Base-by-base conservation (phyloP, 164 flowering plant genomes). In the Piper betle region DNA sequence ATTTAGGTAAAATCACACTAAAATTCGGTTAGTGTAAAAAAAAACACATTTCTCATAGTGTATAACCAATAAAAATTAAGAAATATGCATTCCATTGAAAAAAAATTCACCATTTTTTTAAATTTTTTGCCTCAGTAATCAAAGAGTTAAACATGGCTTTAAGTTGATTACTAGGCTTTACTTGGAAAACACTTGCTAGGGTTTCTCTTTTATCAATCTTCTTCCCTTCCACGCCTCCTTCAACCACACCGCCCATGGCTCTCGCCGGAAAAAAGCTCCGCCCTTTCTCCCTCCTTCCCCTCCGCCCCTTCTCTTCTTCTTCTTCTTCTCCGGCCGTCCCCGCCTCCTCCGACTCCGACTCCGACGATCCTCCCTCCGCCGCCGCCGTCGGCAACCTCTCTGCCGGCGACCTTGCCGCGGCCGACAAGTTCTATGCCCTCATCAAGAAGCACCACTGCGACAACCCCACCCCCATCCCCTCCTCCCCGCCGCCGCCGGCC, bases 381-480 rank as follows among this genome's bases (percentile, higher is more conserved):
- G 16, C 16, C 50, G 76, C 19, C 62, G 84, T 3, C 66, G 72
- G 13, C 48, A n/a, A n/a, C n/a, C n/a, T n/a, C n/a, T n/a, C n/a
- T n/a, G n/a, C n/a, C n/a, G n/a, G 64, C 55, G 91, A 87, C 68
- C 61, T 77, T 70, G 73, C 57, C 65, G 52, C 76, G 11, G 80
- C 75, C 19, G 86, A 83, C 0, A 79, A 78, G 59, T 55, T 87
- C 64, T 82, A 84, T 62, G 37, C 80, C 17, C 25, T 84, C 37
- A 87, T 91, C 76, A 85, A 80, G 74, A 81, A 80, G 59, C 92
- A 86, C 76, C 79, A 87, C 71, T 79, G 89, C 64, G 80, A 76
- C 64, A 88, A 87, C 78, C 88, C 94, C 19, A n/a, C 71, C 64
- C 65, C 76, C 73, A 4, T 73, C 9, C 63, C 69, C 63, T 56